phyloP scores from a whole-genome alignment of 2,329 filamentous ascomycete species.

The Colletotrichum sp. region DNA sequence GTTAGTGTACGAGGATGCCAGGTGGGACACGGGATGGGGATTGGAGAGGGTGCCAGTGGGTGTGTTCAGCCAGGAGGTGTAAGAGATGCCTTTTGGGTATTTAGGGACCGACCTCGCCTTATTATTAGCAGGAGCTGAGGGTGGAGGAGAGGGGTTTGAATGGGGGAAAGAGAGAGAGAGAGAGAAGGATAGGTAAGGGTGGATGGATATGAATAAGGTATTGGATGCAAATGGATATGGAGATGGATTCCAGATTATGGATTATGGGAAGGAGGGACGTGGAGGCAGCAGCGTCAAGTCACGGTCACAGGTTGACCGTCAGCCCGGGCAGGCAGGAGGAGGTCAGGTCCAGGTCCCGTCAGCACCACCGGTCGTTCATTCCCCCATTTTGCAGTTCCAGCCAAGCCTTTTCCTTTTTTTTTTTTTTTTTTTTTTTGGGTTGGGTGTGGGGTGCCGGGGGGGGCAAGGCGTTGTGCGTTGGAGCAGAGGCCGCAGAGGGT shows the following conservation, averaged over 20 bases:
- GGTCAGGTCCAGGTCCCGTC: background rate
- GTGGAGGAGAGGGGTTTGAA: background rate
- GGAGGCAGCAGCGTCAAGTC: constrained; percentile 3
- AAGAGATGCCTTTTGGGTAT: background rate
- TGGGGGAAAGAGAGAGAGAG: background rate
- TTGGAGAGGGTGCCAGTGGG: background rate
- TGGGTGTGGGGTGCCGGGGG: too few species aligned
- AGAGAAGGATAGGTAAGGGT: background rate
- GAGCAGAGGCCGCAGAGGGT: too few species aligned
- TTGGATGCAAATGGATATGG: background rate
- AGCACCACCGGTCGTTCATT: background rate
- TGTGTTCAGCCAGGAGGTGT: background rate
- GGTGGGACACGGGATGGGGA: background rate
- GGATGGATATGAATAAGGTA: background rate
- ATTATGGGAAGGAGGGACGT: background rate
- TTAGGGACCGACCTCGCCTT: background rate
- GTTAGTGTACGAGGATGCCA: background rate
- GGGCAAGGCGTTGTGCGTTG: too few species aligned
- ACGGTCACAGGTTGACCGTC: background rate
- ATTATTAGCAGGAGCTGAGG: background rate
- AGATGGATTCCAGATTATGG: background rate
- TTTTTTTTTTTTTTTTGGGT: background rate
- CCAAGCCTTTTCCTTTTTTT: background rate
- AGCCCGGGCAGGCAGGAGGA: background rate
- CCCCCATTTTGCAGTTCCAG: background rate